Percentiles rank a stretch among this genome's conserved stretches.
Evolutionary conservation across 345 rosid genomes (phyloP).

Genomic region (Salix dunnii): DNA sequence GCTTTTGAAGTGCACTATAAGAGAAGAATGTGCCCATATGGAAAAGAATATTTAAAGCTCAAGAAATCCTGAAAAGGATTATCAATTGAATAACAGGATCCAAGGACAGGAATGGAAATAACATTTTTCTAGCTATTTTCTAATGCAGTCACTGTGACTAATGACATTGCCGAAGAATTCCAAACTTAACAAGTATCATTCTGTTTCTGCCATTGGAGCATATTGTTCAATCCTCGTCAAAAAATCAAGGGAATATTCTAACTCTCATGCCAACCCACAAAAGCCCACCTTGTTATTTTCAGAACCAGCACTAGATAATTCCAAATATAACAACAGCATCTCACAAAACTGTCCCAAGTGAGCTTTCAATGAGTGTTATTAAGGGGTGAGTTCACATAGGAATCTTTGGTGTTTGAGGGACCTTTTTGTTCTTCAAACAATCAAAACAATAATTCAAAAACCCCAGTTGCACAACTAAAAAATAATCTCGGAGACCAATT

Average conservation of each 20-base stretch:
- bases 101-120: slow-evolving; percentile 1
- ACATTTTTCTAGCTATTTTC: background rate
- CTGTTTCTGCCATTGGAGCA: slow-evolving; percentile 7
- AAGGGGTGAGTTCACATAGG: slow-evolving; percentile 3
- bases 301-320: slow-evolving; percentile 20
- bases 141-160: background rate
- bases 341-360: slow-evolving; percentile 24
- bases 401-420: slow-evolving; percentile 15
- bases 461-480: background rate
- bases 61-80: background rate
- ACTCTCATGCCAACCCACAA: slow-evolving; percentile 24
- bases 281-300: slow-evolving; percentile 14
- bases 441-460: slow-evolving; percentile 7
- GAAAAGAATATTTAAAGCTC: background rate
- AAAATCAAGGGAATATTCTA: slow-evolving; percentile 30
- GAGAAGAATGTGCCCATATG: background rate
- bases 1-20: background rate
- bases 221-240: background rate
- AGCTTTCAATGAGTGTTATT: slow-evolving; percentile 19
- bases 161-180: background rate
- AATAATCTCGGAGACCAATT: background rate
- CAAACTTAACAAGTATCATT: slow-evolving; percentile 6
- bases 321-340: slow-evolving; percentile 28
- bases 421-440: slow-evolving; percentile 15
- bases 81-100: background rate